Evolutionary conservation across 2,329 filamentous ascomycete species (phyloP).

Genomic region (Arachnomyces sp.): DNA sequence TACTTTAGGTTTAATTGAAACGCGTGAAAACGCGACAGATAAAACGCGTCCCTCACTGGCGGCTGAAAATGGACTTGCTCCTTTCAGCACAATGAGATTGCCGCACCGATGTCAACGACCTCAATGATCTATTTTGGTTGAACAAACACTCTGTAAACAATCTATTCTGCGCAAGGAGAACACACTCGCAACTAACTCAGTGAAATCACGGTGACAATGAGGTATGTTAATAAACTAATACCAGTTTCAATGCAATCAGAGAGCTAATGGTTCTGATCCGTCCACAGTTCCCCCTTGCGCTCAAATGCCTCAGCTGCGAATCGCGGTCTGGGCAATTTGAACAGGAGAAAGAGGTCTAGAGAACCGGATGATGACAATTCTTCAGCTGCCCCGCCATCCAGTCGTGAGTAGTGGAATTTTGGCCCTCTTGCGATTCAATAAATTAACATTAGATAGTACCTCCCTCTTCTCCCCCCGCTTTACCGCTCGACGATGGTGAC

Average conservation of each 20-base stretch:
- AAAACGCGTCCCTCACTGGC: too few species aligned
- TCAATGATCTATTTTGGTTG: neutral
- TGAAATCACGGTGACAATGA: conserved; percentile 16
- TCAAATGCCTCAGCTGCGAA: conserved; percentile 77
- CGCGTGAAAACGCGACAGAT: conserved; percentile 1
- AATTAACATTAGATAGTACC: conserved; percentile 27
- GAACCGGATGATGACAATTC: conserved; percentile 58
- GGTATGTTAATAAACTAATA: conserved; percentile 18
- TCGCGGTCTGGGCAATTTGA: conserved; percentile 53
- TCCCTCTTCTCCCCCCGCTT: conserved; percentile 55
- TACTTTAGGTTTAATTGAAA: conserved; percentile 29
- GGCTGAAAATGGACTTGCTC: too few species aligned
- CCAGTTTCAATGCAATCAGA: conserved; percentile 6
- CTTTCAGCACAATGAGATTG: too few species aligned
- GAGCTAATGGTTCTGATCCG: conserved; percentile 7
- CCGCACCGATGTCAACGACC: neutral
- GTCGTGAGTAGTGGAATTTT: conserved; percentile 43
- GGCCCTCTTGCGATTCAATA: neutral
- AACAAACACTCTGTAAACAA: too few species aligned
- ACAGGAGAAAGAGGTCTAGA: conserved; percentile 56
- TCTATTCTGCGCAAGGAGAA: too few species aligned
- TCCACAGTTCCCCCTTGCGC: conserved; percentile 68
- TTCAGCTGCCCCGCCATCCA: conserved; percentile 54
- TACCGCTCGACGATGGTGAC: conserved; percentile 42
- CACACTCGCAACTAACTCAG: neutral